Percentiles rank a stretch among this genome's conserved stretches.
Evolutionary conservation across 352 stramenopile genomes (phyloP).

Genomic region (Pythium sp.): DNA sequence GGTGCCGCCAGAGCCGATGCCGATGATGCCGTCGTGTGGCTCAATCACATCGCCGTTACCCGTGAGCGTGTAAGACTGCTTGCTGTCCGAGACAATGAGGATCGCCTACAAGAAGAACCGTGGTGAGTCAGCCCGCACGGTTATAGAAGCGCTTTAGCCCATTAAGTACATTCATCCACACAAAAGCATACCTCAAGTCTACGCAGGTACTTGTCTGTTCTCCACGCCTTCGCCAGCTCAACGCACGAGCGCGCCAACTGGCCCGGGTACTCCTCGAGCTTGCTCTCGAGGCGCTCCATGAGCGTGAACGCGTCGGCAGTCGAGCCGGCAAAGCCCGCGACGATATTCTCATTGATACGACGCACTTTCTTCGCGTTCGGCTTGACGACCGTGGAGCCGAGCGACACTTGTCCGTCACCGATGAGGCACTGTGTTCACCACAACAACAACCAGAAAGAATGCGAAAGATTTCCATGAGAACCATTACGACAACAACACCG

Average conservation of each 20-base stretch:
- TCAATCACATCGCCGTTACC: conserved; percentile 98
- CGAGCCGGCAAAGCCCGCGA: conserved; percentile 96
- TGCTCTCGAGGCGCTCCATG: conserved; percentile 97
- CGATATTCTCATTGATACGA: conserved; percentile 92
- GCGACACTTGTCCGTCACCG: conserved; percentile 97
- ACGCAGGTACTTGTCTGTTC: conserved; percentile 98
- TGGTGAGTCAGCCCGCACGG: neutral
- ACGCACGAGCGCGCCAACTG: conserved; percentile 97
- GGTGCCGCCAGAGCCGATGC: conserved; percentile 90
- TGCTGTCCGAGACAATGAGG: conserved; percentile 95
- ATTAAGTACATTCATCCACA: neutral
- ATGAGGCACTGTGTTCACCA: conserved; percentile 86
- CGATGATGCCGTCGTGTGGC: conserved; percentile 95
- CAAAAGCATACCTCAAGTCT: conserved; percentile 82
- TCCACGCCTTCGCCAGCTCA: conserved; percentile 98
- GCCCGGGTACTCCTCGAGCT: conserved; percentile 97
- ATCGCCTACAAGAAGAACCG: conserved; percentile 36
- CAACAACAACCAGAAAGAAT: neutral
- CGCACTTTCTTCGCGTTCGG: conserved; percentile 98
- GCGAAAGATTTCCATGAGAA: neutral
- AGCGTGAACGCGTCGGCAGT: conserved; percentile 98
- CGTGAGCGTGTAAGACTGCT: conserved; percentile 96
- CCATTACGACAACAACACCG: neutral
- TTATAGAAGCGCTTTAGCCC: neutral
- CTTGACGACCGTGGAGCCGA: conserved; percentile 96